Evolutionary conservation across 306 rosid species (phyloP).

Genomic region (Lupinus albus): DNA sequence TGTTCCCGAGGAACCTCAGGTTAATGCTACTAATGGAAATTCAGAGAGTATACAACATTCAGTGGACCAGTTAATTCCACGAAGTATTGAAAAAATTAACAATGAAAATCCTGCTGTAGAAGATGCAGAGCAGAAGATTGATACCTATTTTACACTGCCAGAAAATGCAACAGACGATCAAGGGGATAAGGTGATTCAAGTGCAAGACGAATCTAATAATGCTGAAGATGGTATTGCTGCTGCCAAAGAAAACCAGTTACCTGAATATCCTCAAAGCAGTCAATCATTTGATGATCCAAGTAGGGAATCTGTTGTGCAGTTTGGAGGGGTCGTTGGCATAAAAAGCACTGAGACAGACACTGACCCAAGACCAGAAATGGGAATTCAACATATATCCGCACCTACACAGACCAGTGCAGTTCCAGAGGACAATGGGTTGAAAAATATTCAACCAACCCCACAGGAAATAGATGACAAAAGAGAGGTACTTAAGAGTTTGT

Average conservation of each 20-base stretch:
- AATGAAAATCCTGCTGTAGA: slow-evolving; percentile 41
- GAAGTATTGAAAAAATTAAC: slow-evolving; percentile 45
- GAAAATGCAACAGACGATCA: slow-evolving; percentile 48
- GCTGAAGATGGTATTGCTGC: slow-evolving; percentile 40
- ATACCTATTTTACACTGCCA: slow-evolving; percentile 47
- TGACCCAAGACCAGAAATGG: slow-evolving; percentile 40
- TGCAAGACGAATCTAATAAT: slow-evolving; percentile 50
- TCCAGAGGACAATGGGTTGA: slow-evolving; percentile 45
- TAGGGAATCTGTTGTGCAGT: slow-evolving; percentile 40
- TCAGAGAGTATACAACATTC: slow-evolving; percentile 45
- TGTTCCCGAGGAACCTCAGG: slow-evolving; percentile 42
- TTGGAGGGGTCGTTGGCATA: slow-evolving; percentile 43
- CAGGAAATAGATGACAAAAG: slow-evolving; percentile 43
- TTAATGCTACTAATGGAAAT: slow-evolving; percentile 43
- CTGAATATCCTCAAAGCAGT: slow-evolving; percentile 48
- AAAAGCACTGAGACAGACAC: slow-evolving; percentile 45
- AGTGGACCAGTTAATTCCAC: slow-evolving; percentile 48
- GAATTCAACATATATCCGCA: slow-evolving; percentile 46
- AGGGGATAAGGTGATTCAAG: slow-evolving; percentile 45
- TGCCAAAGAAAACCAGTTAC: slow-evolving; percentile 49
- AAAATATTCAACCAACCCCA: slow-evolving; percentile 46
- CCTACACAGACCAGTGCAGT: slow-evolving; percentile 45
- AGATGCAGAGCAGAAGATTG: slow-evolving; percentile 55
- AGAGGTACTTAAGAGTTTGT: slow-evolving; percentile 58
- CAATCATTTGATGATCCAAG: slow-evolving; percentile 44